A percentile compares a stretch with the other conserved stretches of the same genome.
These are phyloP conservation scores for Aspergillus texensis DNA, from an alignment of 2,329 filamentous ascomycete species.

Conservation along the genomic window DNA sequence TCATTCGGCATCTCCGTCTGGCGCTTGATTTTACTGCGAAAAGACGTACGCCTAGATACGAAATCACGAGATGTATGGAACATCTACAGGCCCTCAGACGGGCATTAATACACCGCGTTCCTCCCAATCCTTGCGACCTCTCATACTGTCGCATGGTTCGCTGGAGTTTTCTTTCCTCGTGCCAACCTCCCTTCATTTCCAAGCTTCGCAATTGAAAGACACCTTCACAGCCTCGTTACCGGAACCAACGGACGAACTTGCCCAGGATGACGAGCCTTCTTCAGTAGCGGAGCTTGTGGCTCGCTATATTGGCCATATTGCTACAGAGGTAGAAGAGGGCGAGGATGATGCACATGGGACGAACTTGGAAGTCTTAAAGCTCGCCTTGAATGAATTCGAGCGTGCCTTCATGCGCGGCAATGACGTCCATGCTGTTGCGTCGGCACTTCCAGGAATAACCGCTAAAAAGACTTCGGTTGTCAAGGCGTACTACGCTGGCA, in stretches of 20 bases:
- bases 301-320: constrained; percentile 88
- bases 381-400: constrained; percentile 95
- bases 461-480: constrained; percentile 91
- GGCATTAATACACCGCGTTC: constrained; percentile 96
- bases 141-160: constrained; percentile 87
- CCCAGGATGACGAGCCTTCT: constrained; percentile 98
- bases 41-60: constrained; percentile 15
- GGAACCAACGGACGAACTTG: constrained; percentile 91
- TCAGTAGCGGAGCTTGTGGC: constrained; percentile 90
- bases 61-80: constrained; percentile 73
- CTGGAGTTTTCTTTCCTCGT: constrained; percentile 97
- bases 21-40: background rate
- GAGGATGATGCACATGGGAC: constrained; percentile 88
- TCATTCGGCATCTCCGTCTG: background rate
- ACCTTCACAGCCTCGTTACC: constrained; percentile 84
- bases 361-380: constrained; percentile 89
- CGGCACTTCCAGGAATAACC: constrained; percentile 83
- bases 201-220: constrained; percentile 91
- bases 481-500: constrained; percentile 86
- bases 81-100: constrained; percentile 80
- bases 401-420: constrained; percentile 92
- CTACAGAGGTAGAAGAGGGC: constrained; percentile 84
- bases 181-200: constrained; percentile 93
- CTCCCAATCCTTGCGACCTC: constrained; percentile 85
- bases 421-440: constrained; percentile 89